Percentiles rank a stretch among this genome's conserved stretches.
Evolutionary conservation across 345 rosid species (phyloP).

Genomic region (Viola odorata): DNA sequence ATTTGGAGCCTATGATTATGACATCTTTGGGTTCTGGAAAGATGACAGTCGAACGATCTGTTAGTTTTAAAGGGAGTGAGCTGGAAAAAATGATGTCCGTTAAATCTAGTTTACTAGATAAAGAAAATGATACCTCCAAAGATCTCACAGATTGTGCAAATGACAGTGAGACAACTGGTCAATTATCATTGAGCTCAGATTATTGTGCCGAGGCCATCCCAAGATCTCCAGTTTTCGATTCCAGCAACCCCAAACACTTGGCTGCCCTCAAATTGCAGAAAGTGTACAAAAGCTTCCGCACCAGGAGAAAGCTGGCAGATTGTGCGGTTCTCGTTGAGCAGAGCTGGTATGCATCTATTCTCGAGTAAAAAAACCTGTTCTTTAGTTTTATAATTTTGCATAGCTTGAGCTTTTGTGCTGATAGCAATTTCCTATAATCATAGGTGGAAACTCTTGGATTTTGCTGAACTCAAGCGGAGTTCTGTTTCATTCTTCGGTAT

Average conservation of each 20-base stretch:
- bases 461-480: constrained; percentile 77
- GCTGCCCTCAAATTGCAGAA: constrained; percentile 87
- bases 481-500: constrained; percentile 84
- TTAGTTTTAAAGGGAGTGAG: constrained; percentile 65
- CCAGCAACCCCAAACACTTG: constrained; percentile 56
- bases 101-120: constrained; percentile 20
- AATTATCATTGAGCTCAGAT: constrained; percentile 17
- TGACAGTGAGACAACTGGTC: constrained; percentile 10
- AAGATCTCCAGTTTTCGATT: constrained; percentile 36
- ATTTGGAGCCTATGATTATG: constrained; percentile 52
- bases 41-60: constrained; percentile 69
- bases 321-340: constrained; percentile 89
- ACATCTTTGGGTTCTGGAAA: constrained; percentile 67
- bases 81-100: constrained; percentile 45
- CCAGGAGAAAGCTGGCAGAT: constrained; percentile 91
- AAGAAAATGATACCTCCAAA: no score
- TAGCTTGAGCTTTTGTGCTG: constrained; percentile 12
- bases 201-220: constrained; percentile 6
- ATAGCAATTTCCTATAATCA: constrained; percentile 8
- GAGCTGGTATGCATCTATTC: constrained; percentile 53
- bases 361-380: not conserved
- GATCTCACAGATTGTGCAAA: not conserved
- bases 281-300: constrained; percentile 88
- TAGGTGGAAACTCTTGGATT: constrained; percentile 95
- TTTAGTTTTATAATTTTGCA: not conserved